These are phyloP conservation scores for Castanea sativa DNA, from an alignment of 306 rosid species.

Conservation along the genomic window DNA sequence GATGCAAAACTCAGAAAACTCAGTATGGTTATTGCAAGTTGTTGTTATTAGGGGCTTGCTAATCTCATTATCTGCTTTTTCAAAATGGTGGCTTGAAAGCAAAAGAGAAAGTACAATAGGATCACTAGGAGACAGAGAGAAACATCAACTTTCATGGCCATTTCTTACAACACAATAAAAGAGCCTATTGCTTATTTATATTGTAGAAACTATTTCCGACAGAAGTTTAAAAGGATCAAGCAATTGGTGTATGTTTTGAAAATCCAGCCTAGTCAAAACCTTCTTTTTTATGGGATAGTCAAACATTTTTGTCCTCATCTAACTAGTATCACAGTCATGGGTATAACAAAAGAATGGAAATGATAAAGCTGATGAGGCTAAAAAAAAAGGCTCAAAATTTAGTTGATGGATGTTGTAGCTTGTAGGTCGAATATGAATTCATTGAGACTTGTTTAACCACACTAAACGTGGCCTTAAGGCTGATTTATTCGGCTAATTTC, in stretches of 20 bases:
- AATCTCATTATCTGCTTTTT: neutral
- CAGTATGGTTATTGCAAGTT: neutral
- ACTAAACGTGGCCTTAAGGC: no score
- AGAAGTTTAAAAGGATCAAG: no score
- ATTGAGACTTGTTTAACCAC: no score
- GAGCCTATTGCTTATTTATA: no score
- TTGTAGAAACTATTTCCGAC: no score
- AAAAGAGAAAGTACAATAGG: neutral
- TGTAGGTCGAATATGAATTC: no score
- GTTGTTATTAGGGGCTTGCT: neutral
- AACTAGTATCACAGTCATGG: neutral
- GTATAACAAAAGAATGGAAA: slow-evolving; percentile 2
- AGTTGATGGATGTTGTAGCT: neutral
- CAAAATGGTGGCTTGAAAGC: neutral
- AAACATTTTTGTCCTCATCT: neutral
- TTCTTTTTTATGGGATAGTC: no score
- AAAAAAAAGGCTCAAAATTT: neutral
- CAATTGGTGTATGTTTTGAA: no score
- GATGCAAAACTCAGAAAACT: neutral
- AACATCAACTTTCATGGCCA: neutral
- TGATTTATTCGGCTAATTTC: no score
- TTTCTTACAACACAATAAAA: neutral
- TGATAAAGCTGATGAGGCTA: neutral
- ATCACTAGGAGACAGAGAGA: neutral
- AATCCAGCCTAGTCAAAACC: no score